A percentile compares a stretch with the other conserved stretches of the same genome.
Conservation (phyloP, 495 filamentous ascomycete genomes). For the Aspergillus nidulans region DNA sequence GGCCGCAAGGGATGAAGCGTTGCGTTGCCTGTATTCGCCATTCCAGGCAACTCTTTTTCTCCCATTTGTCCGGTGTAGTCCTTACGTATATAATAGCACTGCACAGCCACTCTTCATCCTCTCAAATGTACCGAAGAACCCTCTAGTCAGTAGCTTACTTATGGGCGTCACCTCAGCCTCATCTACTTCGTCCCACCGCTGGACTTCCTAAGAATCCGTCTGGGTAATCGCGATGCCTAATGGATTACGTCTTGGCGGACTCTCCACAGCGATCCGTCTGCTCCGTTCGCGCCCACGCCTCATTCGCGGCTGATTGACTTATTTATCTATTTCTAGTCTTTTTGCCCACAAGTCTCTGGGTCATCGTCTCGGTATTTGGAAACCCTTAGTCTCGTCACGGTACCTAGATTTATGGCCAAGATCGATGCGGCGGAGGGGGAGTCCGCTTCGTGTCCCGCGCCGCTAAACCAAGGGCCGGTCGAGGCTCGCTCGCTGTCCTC, state of each 20-base stretch:
- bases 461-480: constrained; percentile 42
- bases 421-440: constrained; percentile 21
- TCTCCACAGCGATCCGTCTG: constrained; percentile 16
- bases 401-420: constrained; percentile 21
- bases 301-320: constrained; percentile 7
- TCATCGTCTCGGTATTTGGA: neutral
- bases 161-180: neutral
- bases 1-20: neutral
- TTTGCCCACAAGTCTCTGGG: neutral
- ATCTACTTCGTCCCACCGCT: neutral
- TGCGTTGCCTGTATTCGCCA: constrained; percentile 2
- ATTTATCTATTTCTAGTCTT: constrained; percentile 7
- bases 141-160: neutral
- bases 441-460: constrained; percentile 18
- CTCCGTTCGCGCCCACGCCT: constrained; percentile 9
- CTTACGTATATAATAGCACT: neutral
- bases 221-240: constrained; percentile 6
- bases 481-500: constrained; percentile 80
- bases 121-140: neutral
- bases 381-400: neutral
- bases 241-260: constrained; percentile 10
- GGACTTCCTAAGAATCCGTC: neutral
- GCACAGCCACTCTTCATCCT: neutral
- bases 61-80: neutral
- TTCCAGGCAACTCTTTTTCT: constrained; percentile 19